These are phyloP conservation scores for Claviceps citrina DNA, from an alignment of 2,329 filamentous ascomycete genomes.

Conservation along the genomic window DNA sequence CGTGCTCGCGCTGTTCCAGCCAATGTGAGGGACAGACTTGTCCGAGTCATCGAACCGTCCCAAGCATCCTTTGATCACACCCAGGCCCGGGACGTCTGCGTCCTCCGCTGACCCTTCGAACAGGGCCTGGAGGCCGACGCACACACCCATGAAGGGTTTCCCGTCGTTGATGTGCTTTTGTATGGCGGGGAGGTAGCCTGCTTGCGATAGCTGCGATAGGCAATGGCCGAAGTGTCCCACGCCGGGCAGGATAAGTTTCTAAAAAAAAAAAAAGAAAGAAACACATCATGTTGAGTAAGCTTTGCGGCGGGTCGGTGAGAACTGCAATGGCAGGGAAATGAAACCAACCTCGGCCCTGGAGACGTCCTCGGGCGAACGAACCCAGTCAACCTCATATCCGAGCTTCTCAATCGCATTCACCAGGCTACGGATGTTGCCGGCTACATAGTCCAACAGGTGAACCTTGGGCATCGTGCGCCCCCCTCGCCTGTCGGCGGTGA, in stretches of 20 bases:
- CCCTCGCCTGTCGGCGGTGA: not conserved
- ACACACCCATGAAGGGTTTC: constrained; percentile 98
- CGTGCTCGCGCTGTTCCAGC: constrained; percentile 84
- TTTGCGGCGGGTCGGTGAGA: no score
- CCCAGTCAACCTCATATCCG: constrained; percentile 86
- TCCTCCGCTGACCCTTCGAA: constrained; percentile 79
- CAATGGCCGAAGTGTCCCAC: constrained; percentile 98
- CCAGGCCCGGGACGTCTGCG: constrained; percentile 54
- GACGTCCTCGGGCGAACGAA: constrained; percentile 72
- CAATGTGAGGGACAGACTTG: constrained; percentile 96
- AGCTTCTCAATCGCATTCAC: constrained; percentile 96
- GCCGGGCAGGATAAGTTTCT: constrained; percentile 90
- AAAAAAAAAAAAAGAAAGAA: constrained; percentile 5
- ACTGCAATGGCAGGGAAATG: not conserved
- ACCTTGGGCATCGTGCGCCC: constrained; percentile 52
- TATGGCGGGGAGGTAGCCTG: constrained; percentile 73
- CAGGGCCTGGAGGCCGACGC: constrained; percentile 81
- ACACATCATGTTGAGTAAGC: no score
- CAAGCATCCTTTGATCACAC: constrained; percentile 55
- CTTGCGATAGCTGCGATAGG: constrained; percentile 64
- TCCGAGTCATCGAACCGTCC: constrained; percentile 58
- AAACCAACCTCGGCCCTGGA: constrained; percentile 57
- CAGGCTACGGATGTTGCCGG: constrained; percentile 87
- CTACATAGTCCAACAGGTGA: constrained; percentile 74
- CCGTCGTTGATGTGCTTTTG: constrained; percentile 67